Base-by-base conservation (phyloP, 2,329 filamentous ascomycete species). In the Coniosporium tulheliwenetii region DNA sequence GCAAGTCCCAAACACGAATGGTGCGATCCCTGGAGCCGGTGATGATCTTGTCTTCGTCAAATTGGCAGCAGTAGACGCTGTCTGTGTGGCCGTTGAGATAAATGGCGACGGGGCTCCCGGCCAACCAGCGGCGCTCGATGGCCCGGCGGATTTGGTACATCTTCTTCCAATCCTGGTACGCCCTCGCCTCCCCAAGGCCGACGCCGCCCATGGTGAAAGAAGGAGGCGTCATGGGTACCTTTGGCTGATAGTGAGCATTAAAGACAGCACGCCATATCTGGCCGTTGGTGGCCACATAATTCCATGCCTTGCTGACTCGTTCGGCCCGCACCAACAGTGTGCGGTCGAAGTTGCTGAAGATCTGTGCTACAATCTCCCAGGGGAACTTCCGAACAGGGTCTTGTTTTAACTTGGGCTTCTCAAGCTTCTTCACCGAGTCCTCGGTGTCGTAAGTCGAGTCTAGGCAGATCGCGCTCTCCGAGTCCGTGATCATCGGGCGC, bases 1-100 rank as follows among this genome's bases (percentile, higher is more conserved):
- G 79, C 66, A 94, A 82, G 59, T 96, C 85, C 91, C 91, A 98
- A 30, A 98, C 77, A 39, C 91, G 82, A 50, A 98, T 91, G 0
- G 91, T 96, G 57, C 85, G 84, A 62, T 98, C 91, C 46, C 91
- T 80, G 8, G 89, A 95, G 26, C 91, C 91, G 2, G 91, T 96
- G 48, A 98, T 87, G 55, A 96, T 94, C 62, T 96, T 98, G 56
- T 82, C 71, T 80, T 96, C 89, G 58, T 98, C 91, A 57, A 96
- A 98, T 56, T 98, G 91, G 42, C 93, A 75, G 60, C 91, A 98
- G 64, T 98, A 98, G 43, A 98, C 93, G 48, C 86, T 95, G 59
- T 98, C 91, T 19, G 79, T 79, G 58, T 98, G 91, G 2, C 91
- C 91, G 52, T 91, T 85, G 15, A 98, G 71, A 59, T 95, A 96